Percentiles rank a stretch among this genome's conserved stretches.
Conservation (phyloP, 2,329 filamentous ascomycete genomes). For the Alternaria arbusti region DNA sequence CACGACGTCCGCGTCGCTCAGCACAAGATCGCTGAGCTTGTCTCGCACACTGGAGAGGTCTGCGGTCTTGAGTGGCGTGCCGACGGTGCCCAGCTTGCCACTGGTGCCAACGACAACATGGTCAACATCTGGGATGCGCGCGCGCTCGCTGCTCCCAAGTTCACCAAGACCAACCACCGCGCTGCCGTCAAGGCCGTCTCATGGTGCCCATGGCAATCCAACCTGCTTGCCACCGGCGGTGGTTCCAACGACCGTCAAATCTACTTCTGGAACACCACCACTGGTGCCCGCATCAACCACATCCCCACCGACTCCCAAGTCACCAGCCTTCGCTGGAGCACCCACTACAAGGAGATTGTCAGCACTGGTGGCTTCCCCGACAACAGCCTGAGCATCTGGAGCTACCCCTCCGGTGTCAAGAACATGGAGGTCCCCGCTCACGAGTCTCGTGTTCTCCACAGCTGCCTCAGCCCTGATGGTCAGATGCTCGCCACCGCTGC, state of each 20-base stretch:
- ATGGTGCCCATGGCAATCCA: conserved; percentile 99
- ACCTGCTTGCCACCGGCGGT: conserved; percentile 93
- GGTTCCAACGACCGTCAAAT: conserved; percentile 97
- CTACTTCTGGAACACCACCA: conserved; percentile 99
- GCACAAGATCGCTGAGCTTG: conserved; percentile 97
- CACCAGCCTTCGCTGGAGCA: conserved; percentile 94
- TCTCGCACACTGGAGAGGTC: conserved; percentile 96
- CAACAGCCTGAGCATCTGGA: conserved; percentile 99
- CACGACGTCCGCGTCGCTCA: conserved; percentile 97
- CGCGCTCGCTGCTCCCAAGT: conserved; percentile 90
- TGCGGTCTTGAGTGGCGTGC: conserved; percentile 98
- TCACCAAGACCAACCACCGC: conserved; percentile 99
- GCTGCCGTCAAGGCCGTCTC: conserved; percentile 97
- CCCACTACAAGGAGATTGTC: conserved; percentile 96
- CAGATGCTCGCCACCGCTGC: conserved; percentile 97
- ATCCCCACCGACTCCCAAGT: conserved; percentile 99
- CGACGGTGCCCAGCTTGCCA: conserved; percentile 94
- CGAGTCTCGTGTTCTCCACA: conserved; percentile 95
- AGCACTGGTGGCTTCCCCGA: conserved; percentile 98
- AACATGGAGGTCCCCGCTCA: conserved; percentile 98
- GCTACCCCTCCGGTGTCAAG: conserved; percentile 94
- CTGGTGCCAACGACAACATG: conserved; percentile 97
- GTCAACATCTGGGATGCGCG: conserved; percentile 99
- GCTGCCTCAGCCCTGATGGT: conserved; percentile 93
- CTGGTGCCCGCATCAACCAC: conserved; percentile 96